These are phyloP conservation scores for Rhizophlyctis rosea DNA, from an alignment of 192 early-diverging fungal species.

Conservation along the genomic window DNA sequence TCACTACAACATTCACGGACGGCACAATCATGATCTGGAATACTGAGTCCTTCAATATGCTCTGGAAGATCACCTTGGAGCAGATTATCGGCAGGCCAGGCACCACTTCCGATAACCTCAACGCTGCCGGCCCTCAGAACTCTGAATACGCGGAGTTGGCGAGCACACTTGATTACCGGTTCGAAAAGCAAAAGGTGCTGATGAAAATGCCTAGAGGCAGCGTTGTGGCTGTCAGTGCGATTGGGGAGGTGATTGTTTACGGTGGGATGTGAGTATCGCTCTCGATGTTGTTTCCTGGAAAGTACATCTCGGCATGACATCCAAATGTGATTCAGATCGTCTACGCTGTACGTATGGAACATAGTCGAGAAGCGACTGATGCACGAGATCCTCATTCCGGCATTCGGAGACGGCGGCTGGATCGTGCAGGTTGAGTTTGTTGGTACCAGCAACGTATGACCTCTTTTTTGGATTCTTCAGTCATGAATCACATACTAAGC, in stretches of 20 bases:
- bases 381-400: conserved; percentile 46
- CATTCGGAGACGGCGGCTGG: conserved; percentile 28
- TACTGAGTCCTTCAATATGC: conserved; percentile 32
- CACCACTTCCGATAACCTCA: no score
- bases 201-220: conserved; percentile 19
- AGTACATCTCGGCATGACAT: no score
- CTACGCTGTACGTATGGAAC: conserved; percentile 46
- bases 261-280: conserved; percentile 35
- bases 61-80: conserved; percentile 44
- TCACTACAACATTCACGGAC: conserved; percentile 44
- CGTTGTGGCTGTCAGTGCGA: conserved; percentile 20
- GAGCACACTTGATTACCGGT: no score
- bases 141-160: no score
- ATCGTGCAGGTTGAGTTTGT: conserved; percentile 46
- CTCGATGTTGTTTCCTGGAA: conserved; percentile 1
- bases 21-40: conserved; percentile 47
- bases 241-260: conserved; percentile 45
- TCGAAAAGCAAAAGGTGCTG: conserved; percentile 6
- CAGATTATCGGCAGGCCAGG: conserved; percentile 18
- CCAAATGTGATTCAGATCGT: no score
- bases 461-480: no score
- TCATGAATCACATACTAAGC: conserved; percentile 20
- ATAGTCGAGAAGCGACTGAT: conserved; percentile 42
- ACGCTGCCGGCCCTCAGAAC: no score
- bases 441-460: conserved; percentile 27